Conservation (phyloP, 345 rosid species). For the Punica granatum region DNA sequence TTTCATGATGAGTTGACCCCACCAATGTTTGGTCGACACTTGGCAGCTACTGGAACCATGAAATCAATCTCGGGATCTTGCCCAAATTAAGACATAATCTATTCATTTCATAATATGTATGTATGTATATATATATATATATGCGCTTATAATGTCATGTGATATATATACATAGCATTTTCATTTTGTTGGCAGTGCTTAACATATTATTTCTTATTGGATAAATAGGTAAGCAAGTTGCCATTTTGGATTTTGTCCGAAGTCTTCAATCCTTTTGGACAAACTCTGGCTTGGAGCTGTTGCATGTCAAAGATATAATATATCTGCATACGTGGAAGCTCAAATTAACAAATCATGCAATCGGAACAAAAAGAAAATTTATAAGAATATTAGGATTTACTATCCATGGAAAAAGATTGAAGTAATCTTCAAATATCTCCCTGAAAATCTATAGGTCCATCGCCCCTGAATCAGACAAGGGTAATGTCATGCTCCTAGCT, state of each 20-base stretch:
- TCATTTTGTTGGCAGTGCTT: too few relatives aligned
- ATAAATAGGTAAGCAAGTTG: too few relatives aligned
- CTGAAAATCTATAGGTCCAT: too few relatives aligned
- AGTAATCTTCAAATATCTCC: too few relatives aligned
- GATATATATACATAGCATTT: background rate
- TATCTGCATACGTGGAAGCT: background rate
- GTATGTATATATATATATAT: constrained; percentile 1
- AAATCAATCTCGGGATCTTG: constrained; percentile 5
- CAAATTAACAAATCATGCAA: background rate
- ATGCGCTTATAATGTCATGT: background rate
- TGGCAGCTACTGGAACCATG: background rate
- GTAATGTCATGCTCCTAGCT: too few relatives aligned
- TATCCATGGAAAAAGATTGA: too few relatives aligned
- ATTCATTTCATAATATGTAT: background rate
- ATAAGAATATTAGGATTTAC: too few relatives aligned
- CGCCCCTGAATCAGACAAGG: too few relatives aligned
- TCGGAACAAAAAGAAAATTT: background rate
- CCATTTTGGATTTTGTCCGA: too few relatives aligned
- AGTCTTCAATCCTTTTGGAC: too few relatives aligned
- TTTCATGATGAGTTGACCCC: constrained; percentile 8
- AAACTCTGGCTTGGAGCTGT: too few relatives aligned
- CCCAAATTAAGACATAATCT: background rate
- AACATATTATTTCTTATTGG: too few relatives aligned
- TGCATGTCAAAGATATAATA: background rate
- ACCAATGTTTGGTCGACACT: background rate